Conservation (phyloP, 148 eudicot species). For the Hydrangea macrophylla region DNA sequence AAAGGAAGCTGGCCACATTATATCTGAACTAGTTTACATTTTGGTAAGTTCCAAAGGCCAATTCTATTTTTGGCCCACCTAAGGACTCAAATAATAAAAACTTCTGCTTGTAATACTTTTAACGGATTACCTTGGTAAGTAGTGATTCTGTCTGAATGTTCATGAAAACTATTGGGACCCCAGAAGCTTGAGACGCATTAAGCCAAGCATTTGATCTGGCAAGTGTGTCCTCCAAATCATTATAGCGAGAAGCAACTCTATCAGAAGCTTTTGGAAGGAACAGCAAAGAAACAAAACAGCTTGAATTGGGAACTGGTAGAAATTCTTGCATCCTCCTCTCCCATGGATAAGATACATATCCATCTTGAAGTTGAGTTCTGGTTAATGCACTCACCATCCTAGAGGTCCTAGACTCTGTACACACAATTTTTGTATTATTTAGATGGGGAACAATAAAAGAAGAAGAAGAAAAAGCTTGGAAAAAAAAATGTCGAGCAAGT, state of each 20-base stretch:
- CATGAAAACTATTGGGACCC: constrained; percentile 61
- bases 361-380: constrained; percentile 53
- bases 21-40: too few relatives aligned
- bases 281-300: constrained; percentile 67
- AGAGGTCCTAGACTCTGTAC: constrained; percentile 60
- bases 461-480: neutral
- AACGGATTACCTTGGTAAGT: constrained; percentile 64
- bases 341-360: constrained; percentile 81
- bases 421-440: neutral
- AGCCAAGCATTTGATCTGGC: constrained; percentile 86
- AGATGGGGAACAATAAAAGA: neutral
- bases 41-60: too few relatives aligned
- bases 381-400: constrained; percentile 58
- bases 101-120: neutral
- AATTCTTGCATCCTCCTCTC: constrained; percentile 61
- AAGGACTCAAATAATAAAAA: neutral
- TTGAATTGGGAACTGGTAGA: constrained; percentile 65
- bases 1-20: too few relatives aligned
- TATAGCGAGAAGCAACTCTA: constrained; percentile 31
- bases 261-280: constrained; percentile 69
- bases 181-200: constrained; percentile 60
- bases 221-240: constrained; percentile 81
- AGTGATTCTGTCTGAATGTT: constrained; percentile 86
- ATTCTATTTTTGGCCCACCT: too few relatives aligned
- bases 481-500: neutral